These are phyloP conservation scores for Alternaria ventricosa DNA, from an alignment of 2,329 filamentous ascomycete species.

Conservation along the genomic window DNA sequence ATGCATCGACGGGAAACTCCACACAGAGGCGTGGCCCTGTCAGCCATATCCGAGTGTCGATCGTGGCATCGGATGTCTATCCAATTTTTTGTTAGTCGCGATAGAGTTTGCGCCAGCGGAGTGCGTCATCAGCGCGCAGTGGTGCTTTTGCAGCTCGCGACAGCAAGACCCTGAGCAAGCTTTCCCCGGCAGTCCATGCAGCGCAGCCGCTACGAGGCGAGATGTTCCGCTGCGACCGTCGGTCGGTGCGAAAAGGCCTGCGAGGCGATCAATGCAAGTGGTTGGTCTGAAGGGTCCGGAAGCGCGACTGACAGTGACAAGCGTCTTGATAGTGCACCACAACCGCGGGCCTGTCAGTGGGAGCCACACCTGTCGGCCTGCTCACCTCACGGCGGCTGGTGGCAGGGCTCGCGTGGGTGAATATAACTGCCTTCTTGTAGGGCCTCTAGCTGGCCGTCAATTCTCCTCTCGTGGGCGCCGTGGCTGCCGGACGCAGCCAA, in stretches of 20 bases:
- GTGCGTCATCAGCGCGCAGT: slow-evolving; percentile 11
- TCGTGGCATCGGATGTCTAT: slow-evolving; percentile 33
- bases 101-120: slow-evolving; percentile 17
- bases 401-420: slow-evolving; percentile 12
- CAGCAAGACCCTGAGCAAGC: slow-evolving; percentile 24
- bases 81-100: slow-evolving; percentile 8
- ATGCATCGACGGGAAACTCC: slow-evolving; percentile 19
- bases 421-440: neutral
- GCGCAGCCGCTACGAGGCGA: slow-evolving; percentile 14
- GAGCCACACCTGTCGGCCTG: slow-evolving; percentile 40
- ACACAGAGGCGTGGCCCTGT: slow-evolving; percentile 20
- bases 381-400: slow-evolving; percentile 17
- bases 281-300: slow-evolving; percentile 35
- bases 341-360: slow-evolving; percentile 39
- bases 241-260: slow-evolving; percentile 21
- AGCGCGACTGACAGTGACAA: slow-evolving; percentile 42
- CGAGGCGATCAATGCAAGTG: slow-evolving; percentile 23
- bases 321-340: slow-evolving; percentile 35
- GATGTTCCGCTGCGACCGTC: slow-evolving; percentile 21
- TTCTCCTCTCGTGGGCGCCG: slow-evolving; percentile 3
- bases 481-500: slow-evolving; percentile 13
- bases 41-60: slow-evolving; percentile 47
- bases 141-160: slow-evolving; percentile 14
- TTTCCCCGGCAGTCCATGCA: slow-evolving; percentile 22
- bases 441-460: neutral